A percentile compares a stretch with the other conserved stretches of the same genome.
phyloP scores from a whole-genome alignment of 495 filamentous ascomycete genomes.

The Thozetella sp. region DNA sequence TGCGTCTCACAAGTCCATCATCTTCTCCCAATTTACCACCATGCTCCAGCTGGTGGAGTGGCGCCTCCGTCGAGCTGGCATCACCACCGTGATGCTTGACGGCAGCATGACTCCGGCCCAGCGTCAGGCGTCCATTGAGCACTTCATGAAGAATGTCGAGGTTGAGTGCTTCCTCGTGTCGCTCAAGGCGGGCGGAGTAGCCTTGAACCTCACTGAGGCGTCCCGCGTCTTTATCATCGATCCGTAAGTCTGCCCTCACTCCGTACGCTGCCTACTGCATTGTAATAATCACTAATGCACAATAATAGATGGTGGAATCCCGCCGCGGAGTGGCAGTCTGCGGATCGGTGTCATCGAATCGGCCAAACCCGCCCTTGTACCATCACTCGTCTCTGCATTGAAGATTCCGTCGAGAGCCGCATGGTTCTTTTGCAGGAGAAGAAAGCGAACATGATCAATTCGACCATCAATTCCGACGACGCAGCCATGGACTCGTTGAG shows the following conservation, averaged over 20 bases:
- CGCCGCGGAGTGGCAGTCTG: conserved; percentile 95
- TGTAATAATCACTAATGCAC: conserved; percentile 21
- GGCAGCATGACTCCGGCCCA: conserved; percentile 94
- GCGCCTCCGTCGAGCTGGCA: conserved; percentile 90
- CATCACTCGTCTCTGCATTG: conserved; percentile 92
- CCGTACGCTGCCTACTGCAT: conserved; percentile 17
- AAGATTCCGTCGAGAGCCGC: conserved; percentile 92
- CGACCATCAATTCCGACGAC: conserved; percentile 91
- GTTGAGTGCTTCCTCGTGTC: conserved; percentile 95
- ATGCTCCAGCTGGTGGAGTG: conserved; percentile 98
- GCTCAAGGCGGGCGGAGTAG: conserved; percentile 93
- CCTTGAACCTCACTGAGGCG: conserved; percentile 92
- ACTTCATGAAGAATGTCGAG: conserved; percentile 92
- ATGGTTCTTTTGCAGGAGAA: conserved; percentile 97
- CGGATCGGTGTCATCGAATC: conserved; percentile 95
- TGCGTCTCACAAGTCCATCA: conserved; percentile 91
- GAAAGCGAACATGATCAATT: conserved; percentile 94
- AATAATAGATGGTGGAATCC: conserved; percentile 88
- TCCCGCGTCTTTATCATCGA: conserved; percentile 94
- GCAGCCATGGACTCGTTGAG: conserved; percentile 85
- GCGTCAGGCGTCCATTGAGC: conserved; percentile 83
- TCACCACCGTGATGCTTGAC: conserved; percentile 97
- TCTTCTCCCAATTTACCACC: conserved; percentile 96
- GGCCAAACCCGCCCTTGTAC: conserved; percentile 91
- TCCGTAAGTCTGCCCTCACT: conserved; percentile 60